Base-by-base conservation (phyloP, 495 filamentous ascomycete genomes). In the Cercophora sp. region DNA sequence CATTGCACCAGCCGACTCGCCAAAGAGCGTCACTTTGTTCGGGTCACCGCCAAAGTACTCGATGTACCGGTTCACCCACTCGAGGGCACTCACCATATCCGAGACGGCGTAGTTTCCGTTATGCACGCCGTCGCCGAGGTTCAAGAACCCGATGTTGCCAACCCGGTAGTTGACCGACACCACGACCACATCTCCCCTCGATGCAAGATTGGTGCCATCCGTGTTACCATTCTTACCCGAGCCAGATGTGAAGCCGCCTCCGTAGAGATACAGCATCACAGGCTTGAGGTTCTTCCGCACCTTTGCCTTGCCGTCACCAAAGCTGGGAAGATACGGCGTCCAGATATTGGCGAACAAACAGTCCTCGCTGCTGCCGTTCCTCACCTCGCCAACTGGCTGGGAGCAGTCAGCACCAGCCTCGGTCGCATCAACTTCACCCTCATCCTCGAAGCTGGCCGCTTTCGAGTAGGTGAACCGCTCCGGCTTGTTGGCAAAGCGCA, bases 41-140 rank as follows among this genome's bases (percentile, higher is more conserved):
- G 79, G 72, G 56, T 88, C 79, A 2, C 86, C 85, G 5, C 85
- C 84, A 55, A 89, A 86, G 3, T 75, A 66, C 48, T 71, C 67
- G 52, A 87, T 86, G 58, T 88, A 73, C 56, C 79, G 72, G 44
- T 84, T 71, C 10, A 88, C 76, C 86, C 86, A 88, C 47, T 85
- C 62, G 13, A 88, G 40, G 8, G 60, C 65, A 11, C 50, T 51
- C 8, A 63, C 46, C 62, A 61, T 58, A 39, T 67, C 64, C 19
- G 62, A 63, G 8, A 67, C 23, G 23, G 39, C 62, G 52, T 67
- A 67, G 51, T 67, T 67, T 11, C 64, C 64, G 1, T 59, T 55
- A 46, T 65, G 62, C 13, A 67, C 53, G 5, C 62, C 64, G 46
- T 67, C 64, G 34, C 65, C 58, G 15, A 67, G 36, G 27, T 62